Percentiles rank a stretch among this genome's conserved stretches.
Conservation (phyloP, 2,329 filamentous ascomycete genomes). For the Penicillium griseofulvum region DNA sequence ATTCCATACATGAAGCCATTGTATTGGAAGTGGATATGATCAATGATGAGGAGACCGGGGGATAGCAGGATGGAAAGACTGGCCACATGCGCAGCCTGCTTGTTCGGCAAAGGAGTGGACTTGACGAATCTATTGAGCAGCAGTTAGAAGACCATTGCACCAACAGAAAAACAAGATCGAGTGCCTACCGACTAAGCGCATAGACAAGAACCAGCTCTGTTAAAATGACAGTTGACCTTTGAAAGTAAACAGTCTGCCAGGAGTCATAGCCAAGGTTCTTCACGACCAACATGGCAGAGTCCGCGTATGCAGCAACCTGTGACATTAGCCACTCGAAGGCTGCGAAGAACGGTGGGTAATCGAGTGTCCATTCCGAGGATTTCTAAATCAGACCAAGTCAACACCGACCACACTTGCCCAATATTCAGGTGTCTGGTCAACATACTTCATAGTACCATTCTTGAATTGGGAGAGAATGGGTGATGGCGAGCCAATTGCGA, state of each 20-base stretch:
- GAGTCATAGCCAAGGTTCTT: slow-evolving; percentile 81
- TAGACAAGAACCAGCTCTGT: slow-evolving; percentile 82
- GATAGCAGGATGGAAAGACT: slow-evolving; percentile 88
- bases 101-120: slow-evolving; percentile 63
- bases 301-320: slow-evolving; percentile 70
- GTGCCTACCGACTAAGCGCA: slow-evolving; percentile 69
- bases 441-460: slow-evolving; percentile 89
- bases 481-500: slow-evolving; percentile 97
- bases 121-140: slow-evolving; percentile 64
- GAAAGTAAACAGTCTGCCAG: slow-evolving; percentile 93
- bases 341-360: slow-evolving; percentile 97
- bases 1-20: slow-evolving; percentile 96
- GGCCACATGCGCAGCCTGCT: slow-evolving; percentile 75
- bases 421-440: not conserved
- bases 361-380: slow-evolving; percentile 98
- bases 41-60: slow-evolving; percentile 91
- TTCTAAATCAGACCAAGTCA: slow-evolving; percentile 52
- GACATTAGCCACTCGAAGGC: slow-evolving; percentile 94
- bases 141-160: not conserved
- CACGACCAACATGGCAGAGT: slow-evolving; percentile 78
- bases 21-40: slow-evolving; percentile 99
- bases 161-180: not conserved
- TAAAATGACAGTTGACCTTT: slow-evolving; percentile 79
- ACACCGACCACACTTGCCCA: not conserved
- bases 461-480: slow-evolving; percentile 78